These are phyloP conservation scores for Helotiales sp. DNA, from an alignment of 2,329 filamentous ascomycete genomes.

Conservation along the genomic window DNA sequence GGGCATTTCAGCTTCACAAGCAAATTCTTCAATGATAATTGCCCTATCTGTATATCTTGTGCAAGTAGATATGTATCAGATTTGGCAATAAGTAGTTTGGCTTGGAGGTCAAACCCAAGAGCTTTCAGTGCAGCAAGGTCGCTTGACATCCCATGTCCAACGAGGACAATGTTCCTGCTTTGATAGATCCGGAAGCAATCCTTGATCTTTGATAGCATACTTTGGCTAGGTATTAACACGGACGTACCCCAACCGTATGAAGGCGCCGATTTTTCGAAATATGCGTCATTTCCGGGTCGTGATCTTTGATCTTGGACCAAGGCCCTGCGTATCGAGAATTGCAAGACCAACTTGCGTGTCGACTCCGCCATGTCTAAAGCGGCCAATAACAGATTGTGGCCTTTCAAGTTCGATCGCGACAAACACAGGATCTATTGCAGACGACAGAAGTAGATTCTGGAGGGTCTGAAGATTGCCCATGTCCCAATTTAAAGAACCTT, in stretches of 20 bases:
- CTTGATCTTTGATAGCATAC: conserved; percentile 3
- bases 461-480: no score
- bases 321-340: no score
- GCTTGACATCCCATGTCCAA: background rate
- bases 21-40: background rate
- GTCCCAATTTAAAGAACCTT: no score
- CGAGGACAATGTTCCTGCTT: background rate
- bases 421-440: no score
- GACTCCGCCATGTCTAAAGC: no score
- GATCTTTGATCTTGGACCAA: no score
- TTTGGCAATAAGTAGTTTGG: background rate
- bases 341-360: no score
- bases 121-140: background rate
- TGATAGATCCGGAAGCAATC: background rate
- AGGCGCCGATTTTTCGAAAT: background rate
- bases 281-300: background rate
- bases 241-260: background rate
- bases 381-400: no score
- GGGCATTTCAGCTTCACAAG: conserved; percentile 2
- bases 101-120: conserved; percentile 2
- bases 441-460: no score
- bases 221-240: background rate
- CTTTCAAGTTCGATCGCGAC: no score
- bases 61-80: conserved; percentile 3
- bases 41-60: conserved; percentile 1